phyloP scores from a whole-genome alignment of 73 alveolate species.

The Paramecium biaurelia region DNA sequence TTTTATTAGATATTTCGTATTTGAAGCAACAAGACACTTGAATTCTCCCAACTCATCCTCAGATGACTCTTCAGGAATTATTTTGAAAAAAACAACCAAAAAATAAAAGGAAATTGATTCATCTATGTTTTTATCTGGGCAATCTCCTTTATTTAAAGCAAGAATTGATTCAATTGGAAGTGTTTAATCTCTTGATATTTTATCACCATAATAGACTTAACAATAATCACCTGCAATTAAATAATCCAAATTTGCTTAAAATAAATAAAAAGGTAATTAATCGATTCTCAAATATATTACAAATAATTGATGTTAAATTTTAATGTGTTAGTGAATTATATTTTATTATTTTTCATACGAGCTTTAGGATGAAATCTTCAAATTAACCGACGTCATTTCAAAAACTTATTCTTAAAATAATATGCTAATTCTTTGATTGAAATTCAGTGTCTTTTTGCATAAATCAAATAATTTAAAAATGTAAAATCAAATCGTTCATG shows the following conservation, averaged over 20 bases:
- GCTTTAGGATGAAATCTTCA: not conserved
- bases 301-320: not conserved
- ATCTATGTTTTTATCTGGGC: not conserved
- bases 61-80: not conserved
- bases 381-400: not conserved
- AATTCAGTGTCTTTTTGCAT: not conserved
- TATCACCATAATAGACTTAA: not conserved
- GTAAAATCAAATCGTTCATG: slow-evolving; percentile 23
- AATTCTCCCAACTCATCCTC: not conserved
- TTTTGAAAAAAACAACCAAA: not conserved
- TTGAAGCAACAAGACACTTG: not conserved
- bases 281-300: not conserved
- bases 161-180: not conserved
- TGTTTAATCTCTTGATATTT: not conserved
- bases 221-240: not conserved
- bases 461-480: not conserved
- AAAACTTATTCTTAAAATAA: not conserved
- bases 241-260: not conserved
- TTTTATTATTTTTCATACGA: not conserved
- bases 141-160: slow-evolving; percentile 8
- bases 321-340: not conserved
- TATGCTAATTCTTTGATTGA: not conserved
- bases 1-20: not conserved
- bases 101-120: slow-evolving; percentile 1
- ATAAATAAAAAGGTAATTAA: not conserved